Base-by-base conservation (phyloP, 164 flowering plant genomes). In the Stephania yunnanensis region DNA sequence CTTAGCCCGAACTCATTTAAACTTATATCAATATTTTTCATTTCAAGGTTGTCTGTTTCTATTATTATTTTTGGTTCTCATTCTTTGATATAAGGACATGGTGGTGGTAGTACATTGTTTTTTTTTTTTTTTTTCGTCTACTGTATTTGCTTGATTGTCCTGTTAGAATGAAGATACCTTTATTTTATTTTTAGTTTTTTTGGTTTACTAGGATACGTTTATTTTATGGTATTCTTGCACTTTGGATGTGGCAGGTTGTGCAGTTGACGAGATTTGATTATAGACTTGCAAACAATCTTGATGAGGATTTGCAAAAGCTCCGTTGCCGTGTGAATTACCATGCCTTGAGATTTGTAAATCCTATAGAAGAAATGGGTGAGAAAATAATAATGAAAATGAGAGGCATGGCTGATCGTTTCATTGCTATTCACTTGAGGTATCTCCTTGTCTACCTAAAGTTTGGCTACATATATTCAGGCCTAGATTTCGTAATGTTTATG, bases 201-300 rank as follows among this genome's bases (percentile, higher is more conserved):
- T 36, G 2, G 42, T 36, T 36, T 2, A 36, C 15, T 20, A 31
- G 65, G 53, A 36, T 52, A 25, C 71, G 65, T 70, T 68, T 69
- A 36, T 65, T 9, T 10, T 31, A 75, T 73, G 61, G 70, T 25
- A 25, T 61, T 25, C 66, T 61, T 61, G 44, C 55, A 48, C 53
- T 71, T 71, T 25, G 52, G 64, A 68, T 71, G 80, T 70, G 84
- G 83, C 95, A 96, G 98, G 99, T 86, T 83, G 86, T 96, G 75
- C 97, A 96, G 86, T 78, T 96, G 85, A 92, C 97, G 10, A 96
- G 94, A 82, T 96, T 96, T 79, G 99, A 96, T 77, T 96, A 88
- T 82, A 86, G 99, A 85, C 98, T 96, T 73, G 85, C 99, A 65
- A 94, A 80, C 81, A 78, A 84, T 73, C 85, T 96, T 72, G 89